phyloP scores from a whole-genome alignment of 2,329 filamentous ascomycete genomes.

The Lecanicillium sp. region DNA sequence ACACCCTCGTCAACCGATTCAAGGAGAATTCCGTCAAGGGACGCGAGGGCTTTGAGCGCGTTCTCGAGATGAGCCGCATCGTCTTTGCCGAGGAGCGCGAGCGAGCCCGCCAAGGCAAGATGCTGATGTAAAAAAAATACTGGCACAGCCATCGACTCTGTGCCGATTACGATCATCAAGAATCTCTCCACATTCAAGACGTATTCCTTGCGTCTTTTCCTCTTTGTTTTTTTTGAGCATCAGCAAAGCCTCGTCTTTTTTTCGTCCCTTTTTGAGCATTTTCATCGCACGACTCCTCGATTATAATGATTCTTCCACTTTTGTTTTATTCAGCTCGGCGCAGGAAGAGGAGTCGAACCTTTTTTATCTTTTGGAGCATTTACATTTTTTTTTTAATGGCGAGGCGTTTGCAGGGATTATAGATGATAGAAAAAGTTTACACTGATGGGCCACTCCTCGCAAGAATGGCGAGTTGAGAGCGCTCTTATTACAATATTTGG shows the following conservation, averaged over 20 bases:
- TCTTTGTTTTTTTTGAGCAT: background rate
- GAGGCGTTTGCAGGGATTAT: slow-evolving; percentile 8
- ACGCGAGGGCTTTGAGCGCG: slow-evolving; percentile 88
- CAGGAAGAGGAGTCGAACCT: slow-evolving; percentile 4
- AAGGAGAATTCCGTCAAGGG: slow-evolving; percentile 86
- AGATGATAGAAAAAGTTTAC: slow-evolving; percentile 8
- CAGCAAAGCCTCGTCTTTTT: background rate
- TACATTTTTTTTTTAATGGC: slow-evolving; percentile 5
- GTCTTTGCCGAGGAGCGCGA: slow-evolving; percentile 87
- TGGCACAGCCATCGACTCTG: background rate
- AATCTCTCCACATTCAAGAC: background rate
- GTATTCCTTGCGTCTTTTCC: too few species aligned
- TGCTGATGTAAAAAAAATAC: slow-evolving; percentile 1
- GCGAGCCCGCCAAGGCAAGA: slow-evolving; percentile 22
- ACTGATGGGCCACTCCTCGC: slow-evolving; percentile 1
- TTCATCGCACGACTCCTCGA: background rate
- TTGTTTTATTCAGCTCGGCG: slow-evolving; percentile 7
- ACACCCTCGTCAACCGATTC: slow-evolving; percentile 81
- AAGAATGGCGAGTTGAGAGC: slow-evolving; percentile 4
- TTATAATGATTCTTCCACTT: background rate
- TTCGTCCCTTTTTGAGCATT: background rate
- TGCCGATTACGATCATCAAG: background rate
- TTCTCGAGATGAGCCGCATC: slow-evolving; percentile 84
- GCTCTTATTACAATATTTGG: slow-evolving; percentile 1
- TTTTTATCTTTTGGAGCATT: slow-evolving; percentile 1